These are phyloP conservation scores for Umbelopsis ramanniana DNA, from an alignment of 192 early-diverging fungal genomes.

Conservation along the genomic window DNA sequence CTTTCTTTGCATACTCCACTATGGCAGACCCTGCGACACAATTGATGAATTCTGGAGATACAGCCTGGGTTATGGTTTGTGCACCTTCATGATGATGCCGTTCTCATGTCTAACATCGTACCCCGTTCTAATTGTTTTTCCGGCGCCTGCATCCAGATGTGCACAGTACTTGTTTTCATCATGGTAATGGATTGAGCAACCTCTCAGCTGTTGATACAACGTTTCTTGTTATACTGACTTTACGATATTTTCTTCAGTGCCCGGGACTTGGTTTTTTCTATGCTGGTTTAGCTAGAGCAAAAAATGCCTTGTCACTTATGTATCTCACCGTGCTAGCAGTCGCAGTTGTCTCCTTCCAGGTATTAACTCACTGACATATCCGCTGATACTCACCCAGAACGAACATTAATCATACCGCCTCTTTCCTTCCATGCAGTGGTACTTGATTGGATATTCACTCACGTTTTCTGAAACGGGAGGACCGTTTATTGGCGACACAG, in stretches of 20 bases:
- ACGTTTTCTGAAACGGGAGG: constrained; percentile 69
- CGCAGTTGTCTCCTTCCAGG: constrained; percentile 68
- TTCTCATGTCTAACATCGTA: not conserved
- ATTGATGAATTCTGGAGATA: constrained; percentile 65
- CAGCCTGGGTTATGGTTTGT: constrained; percentile 75
- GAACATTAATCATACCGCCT: not conserved
- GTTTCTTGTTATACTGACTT: not conserved
- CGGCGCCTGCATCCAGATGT: not conserved
- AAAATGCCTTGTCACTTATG: constrained; percentile 81
- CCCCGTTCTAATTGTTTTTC: not conserved
- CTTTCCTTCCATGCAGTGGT: constrained; percentile 54
- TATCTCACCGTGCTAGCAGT: constrained; percentile 72
- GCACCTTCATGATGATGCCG: constrained; percentile 27
- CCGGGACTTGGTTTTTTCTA: constrained; percentile 80
- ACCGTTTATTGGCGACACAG: constrained; percentile 72
- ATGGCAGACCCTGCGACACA: constrained; percentile 26
- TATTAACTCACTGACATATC: not conserved
- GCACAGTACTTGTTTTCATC: constrained; percentile 67
- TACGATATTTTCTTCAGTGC: constrained; percentile 37
- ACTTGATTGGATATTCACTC: constrained; percentile 72
- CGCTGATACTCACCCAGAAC: too few species aligned
- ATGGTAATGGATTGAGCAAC: constrained; percentile 44
- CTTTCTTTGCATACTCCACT: constrained; percentile 3
- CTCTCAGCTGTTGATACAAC: not conserved
- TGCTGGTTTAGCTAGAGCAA: constrained; percentile 70